Base-by-base conservation (phyloP, 768 basidiomycete genomes). In the Lactifluus volemus region DNA sequence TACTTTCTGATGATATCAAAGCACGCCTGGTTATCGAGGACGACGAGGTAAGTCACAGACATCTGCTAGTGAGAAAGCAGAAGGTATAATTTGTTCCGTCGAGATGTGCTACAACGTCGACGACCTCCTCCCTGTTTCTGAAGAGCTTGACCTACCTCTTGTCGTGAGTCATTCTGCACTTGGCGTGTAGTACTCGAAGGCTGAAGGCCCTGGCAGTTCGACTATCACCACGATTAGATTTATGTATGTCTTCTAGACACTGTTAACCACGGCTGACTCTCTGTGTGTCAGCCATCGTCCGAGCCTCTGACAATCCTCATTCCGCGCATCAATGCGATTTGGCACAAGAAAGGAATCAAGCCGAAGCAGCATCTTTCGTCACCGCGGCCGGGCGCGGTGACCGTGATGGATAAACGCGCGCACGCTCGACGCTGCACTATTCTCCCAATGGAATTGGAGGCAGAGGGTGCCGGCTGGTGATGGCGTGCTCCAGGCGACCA, bases 341-440 rank as follows among this genome's bases (percentile, higher is more conserved):
- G 89, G 79, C 71, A 73, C 32, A 77, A 78, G 48, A 84, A 89
- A 12, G 87, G 89, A 8, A 96, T 98, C 62, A 80, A 77, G 41
- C 89, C 91, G 6, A 98, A 97, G 73, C 94, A 96, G 69, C 95
- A 98, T 73, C 81, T 96, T 11, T 92, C 89, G 52, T 91, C 94
- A 67, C 84, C 88, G n/a, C 77, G 92, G n/a, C 81, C 84, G 2
- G 92, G 93, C 2, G 92, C 93, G 5, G 81, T 81, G 39, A 85
- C 82, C 2, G 72, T 91, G 29, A 94, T 93, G 88, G 91, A 95
- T 71, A 75, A 83, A 65, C 79, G 94, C 62, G 92, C 92, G 5
- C 94, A 97, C 69, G 81, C 92, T 0, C 89, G 94, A 68, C 79
- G 93, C 21, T 94, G 91, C 68, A 76, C 85, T 66, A 72, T 67